These are phyloP conservation scores for Microsporum ferrugineum DNA, from an alignment of 2,329 filamentous ascomycete species.

Conservation along the genomic window DNA sequence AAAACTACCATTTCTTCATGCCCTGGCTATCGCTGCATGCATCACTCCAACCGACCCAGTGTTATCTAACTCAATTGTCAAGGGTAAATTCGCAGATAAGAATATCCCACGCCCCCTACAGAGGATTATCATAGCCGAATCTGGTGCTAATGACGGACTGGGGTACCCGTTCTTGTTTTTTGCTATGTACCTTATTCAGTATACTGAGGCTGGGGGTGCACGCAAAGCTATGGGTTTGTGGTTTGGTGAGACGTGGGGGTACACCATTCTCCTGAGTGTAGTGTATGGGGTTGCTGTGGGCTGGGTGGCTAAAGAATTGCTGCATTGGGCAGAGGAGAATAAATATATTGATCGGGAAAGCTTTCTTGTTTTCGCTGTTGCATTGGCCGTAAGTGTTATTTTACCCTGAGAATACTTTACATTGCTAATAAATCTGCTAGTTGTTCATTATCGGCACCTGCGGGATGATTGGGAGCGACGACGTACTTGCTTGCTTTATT, in stretches of 20 bases:
- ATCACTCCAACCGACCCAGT: constrained; percentile 90
- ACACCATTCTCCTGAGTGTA: constrained; percentile 68
- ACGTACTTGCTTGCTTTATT: constrained; percentile 84
- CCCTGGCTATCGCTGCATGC: constrained; percentile 69
- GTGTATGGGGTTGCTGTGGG: constrained; percentile 67
- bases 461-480: constrained; percentile 76
- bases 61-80: constrained; percentile 78
- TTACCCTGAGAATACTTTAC: neutral
- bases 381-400: constrained; percentile 53
- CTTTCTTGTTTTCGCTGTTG: constrained; percentile 76
- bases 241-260: constrained; percentile 78
- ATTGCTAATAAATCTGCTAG: constrained; percentile 20
- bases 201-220: constrained; percentile 45
- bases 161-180: constrained; percentile 84
- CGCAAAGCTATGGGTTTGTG: constrained; percentile 62
- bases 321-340: constrained; percentile 72
- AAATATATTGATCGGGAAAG: constrained; percentile 78
- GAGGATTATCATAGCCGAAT: constrained; percentile 69
- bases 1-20: constrained; percentile 60
- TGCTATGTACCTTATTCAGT: constrained; percentile 72
- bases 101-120: constrained; percentile 75
- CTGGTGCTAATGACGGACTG: constrained; percentile 77
- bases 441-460: constrained; percentile 81
- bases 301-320: constrained; percentile 67
- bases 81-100: constrained; percentile 84